Evolutionary conservation across 768 basidiomycete species (phyloP).

Genomic region (Grammothele lineata): DNA sequence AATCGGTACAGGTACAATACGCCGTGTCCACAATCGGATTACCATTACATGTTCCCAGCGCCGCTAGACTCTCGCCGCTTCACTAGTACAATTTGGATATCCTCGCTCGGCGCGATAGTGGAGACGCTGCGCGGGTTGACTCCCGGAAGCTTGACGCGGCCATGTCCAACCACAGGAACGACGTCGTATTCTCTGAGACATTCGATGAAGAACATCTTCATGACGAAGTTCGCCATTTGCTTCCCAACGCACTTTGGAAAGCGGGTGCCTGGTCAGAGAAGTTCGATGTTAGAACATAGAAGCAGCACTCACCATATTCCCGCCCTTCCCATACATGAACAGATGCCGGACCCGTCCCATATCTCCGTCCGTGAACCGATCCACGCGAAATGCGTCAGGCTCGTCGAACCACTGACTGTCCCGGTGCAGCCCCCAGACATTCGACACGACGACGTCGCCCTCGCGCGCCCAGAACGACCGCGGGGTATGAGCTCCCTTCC

Average conservation of each 20-base stretch:
- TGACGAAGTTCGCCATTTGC: background rate
- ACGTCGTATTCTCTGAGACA: background rate
- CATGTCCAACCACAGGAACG: too few species aligned
- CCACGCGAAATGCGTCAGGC: background rate
- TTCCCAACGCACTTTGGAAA: background rate
- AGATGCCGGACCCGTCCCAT: background rate
- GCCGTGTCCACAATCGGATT: too few species aligned
- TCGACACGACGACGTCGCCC: background rate
- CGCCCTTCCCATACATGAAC: background rate
- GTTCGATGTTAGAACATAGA: background rate
- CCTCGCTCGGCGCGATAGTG: too few species aligned
- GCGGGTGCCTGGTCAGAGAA: too few species aligned
- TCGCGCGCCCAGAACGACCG: background rate
- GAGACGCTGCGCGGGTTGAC: too few species aligned
- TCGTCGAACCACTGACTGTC: background rate
- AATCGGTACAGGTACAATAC: too few species aligned
- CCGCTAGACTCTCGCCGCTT: too few species aligned
- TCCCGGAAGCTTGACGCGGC: too few species aligned
- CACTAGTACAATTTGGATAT: too few species aligned
- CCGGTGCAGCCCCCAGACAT: too few species aligned
- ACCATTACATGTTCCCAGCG: too few species aligned
- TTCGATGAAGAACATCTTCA: conserved; percentile 1
- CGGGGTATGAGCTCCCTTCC: too few species aligned
- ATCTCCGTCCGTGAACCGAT: background rate
- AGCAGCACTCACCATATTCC: background rate